Evolutionary conservation across 1,284 basidiomycete species (phyloP).

Genomic region (Somion occarium): DNA sequence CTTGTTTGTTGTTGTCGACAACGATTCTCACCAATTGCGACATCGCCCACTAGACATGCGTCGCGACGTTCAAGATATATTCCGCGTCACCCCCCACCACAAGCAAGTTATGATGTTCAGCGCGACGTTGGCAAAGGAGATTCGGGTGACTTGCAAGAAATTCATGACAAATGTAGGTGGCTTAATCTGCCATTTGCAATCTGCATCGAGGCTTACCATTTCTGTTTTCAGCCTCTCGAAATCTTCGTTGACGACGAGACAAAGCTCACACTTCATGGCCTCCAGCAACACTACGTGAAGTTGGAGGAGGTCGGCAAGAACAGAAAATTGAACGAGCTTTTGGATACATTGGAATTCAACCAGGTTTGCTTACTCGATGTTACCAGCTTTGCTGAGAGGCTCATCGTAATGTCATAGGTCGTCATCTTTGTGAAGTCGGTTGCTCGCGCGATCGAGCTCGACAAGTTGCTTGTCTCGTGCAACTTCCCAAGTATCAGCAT

Average conservation of each 20-base stretch:
- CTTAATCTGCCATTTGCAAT: background rate
- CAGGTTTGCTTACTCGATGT: conserved; percentile 53
- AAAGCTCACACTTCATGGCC: conserved; percentile 95
- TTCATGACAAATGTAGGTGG: conserved; percentile 96
- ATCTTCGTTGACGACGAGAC: conserved; percentile 99
- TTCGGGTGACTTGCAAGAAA: conserved; percentile 97
- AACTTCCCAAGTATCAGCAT: conserved; percentile 99
- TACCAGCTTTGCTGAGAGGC: background rate
- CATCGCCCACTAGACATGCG: conserved; percentile 93
- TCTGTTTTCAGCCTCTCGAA: conserved; percentile 78
- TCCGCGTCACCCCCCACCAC: conserved; percentile 98
- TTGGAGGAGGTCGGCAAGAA: conserved; percentile 95
- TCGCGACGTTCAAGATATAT: conserved; percentile 99
- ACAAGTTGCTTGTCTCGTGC: conserved; percentile 94
- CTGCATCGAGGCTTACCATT: background rate
- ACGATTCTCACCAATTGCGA: conserved; percentile 51
- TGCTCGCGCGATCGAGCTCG: conserved; percentile 92
- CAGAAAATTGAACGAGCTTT: conserved; percentile 93
- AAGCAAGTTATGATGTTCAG: conserved; percentile 99
- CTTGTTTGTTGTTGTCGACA: conserved; percentile 40
- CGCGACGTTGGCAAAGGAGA: conserved; percentile 96
- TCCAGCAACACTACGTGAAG: conserved; percentile 99
- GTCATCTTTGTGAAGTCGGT: conserved; percentile 99
- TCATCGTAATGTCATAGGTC: conserved; percentile 51
- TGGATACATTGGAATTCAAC: conserved; percentile 98